These are phyloP conservation scores for Amanita subjunquillea DNA, from an alignment of 768 basidiomycete genomes.

Conservation along the genomic window DNA sequence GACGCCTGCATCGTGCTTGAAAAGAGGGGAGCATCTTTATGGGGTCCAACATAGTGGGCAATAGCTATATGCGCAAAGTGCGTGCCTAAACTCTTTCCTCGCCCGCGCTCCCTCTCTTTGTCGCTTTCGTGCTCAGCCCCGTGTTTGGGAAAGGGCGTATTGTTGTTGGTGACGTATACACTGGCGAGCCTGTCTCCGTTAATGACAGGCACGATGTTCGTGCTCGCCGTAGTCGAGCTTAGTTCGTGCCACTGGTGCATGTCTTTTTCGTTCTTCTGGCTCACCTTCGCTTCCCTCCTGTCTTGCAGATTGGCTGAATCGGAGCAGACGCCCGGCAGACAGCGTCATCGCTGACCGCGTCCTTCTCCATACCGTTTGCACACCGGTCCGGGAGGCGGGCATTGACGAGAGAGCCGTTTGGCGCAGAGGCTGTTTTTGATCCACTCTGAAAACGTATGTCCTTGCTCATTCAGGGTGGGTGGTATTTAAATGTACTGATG, in stretches of 20 bases:
- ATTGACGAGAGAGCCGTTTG: conserved; percentile 50
- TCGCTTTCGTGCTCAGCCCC: conserved; percentile 42
- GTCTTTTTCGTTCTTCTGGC: not conserved
- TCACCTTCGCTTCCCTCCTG: too few species aligned
- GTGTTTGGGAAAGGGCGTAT: conserved; percentile 15
- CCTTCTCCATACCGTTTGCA: conserved; percentile 58
- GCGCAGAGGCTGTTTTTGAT: conserved; percentile 65
- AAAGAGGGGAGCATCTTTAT: too few species aligned
- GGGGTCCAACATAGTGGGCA: too few species aligned
- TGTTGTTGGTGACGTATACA: conserved; percentile 56
- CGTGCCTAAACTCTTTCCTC: too few species aligned
- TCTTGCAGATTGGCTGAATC: conserved; percentile 63
- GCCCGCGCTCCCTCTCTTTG: conserved; percentile 41
- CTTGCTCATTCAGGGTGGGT: too few species aligned
- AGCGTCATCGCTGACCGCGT: conserved; percentile 73
- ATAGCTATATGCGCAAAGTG: too few species aligned
- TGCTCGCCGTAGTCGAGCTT: conserved; percentile 62
- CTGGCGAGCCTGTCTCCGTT: conserved; percentile 48
- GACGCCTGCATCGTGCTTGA: too few species aligned
- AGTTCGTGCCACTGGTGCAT: conserved; percentile 82
- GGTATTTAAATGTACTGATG: too few species aligned
- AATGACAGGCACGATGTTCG: conserved; percentile 44
- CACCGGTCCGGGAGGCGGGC: conserved; percentile 50
- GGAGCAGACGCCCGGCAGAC: conserved; percentile 82
- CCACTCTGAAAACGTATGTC: conserved; percentile 41